Evolutionary conservation across 805 yeast species (phyloP), one percentile per base, ranked within the genome.

Genomic region (Phaffomyces opuntiae): DNA sequence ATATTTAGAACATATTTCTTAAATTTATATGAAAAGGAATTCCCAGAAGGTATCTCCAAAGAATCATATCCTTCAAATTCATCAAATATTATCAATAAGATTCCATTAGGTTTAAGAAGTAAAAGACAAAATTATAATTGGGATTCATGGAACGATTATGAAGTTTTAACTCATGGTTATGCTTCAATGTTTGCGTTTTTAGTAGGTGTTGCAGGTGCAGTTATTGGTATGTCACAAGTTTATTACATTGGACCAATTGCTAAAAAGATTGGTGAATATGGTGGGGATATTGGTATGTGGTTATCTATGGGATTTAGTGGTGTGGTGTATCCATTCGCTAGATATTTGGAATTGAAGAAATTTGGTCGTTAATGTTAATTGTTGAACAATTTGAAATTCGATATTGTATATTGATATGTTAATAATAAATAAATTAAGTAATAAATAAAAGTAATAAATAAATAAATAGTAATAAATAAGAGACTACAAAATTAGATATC

Each of bases 201-300:
- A 3, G 65, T 74, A 44, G 96, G 96, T 39, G 81, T 81, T 16
- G 84, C 78, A 0, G 96, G 95, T 40, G 95, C 87, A 0, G 87
- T 84, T 3, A 66, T 87, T 19, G 95, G 96, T 7, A 88, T 88
- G 96, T 74, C 85, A 25, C 96, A 88, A 62, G 84, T 80, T 7
- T 88, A 88, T 64, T 88, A 83, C 73, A 69, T 75, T 7, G 96
- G 96, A 0, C 87, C 87, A 0, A 53, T 87, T 11, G 95, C 95
- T 12, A 63, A 62, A 27, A 55, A 68, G 5, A 67, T 84, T 14
- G 95, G 95, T 19, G 80, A 72, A 7, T 62, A 63, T 49, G 89
- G 86, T 46, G 95, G 88, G 17, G 96, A 88, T 61, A 61, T 88
- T 36, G 96, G 93, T 24, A 80, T 83, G 77, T 85, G 90, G 80